Evolutionary conservation across 352 stramenopile species (phyloP), one percentile per base, ranked within the genome.

Genomic region (Pseudoperonospora humuli): DNA sequence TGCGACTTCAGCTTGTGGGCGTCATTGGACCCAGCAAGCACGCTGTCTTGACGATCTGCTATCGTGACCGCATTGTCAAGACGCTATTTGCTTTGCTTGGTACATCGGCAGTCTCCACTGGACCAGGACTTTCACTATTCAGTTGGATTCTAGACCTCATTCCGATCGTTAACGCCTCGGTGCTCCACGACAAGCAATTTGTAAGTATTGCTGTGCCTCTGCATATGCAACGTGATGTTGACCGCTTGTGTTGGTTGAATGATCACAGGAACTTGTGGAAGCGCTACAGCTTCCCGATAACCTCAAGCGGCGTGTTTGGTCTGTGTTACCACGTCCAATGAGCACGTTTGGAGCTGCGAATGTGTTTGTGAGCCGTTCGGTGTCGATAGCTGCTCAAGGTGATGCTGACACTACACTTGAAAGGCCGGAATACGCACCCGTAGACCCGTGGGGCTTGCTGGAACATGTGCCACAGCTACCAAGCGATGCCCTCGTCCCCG

Each of bases 81-180:
- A 75, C 80, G 15, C 60, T 93, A 7, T 90, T 92, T 45, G 71
- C 74, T 23, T 50, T 91, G 9, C 61, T 93, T 11, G 67, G 71
- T 7, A 91, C 78, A 2, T 79, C 77, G n/a, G 57, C 63, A 20
- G 69, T 85, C 13, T 72, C 64, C 10, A 67, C 55, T 27, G 78
- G 66, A 23, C 57, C 67, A 0, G 78, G 81, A 1, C 39, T 87
- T 7, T 86, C 81, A 21, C 70, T 93, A 5, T 93, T 93, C 42
- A 84, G 70, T 45, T 93, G 81, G 81, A 91, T 91, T 39, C 43
- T 93, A 34, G 81, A 93, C 53, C 56, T 93, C 45, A 83, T 93
- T 50, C 79, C 78, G 11, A 55, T 85, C 31, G 62, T 91, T 33
- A 82, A 79, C 39, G 73, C 72, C 2, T 84, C 74, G 2, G 69